Percentiles rank a stretch among this genome's conserved stretches.
phyloP scores from a whole-genome alignment of 2,329 filamentous ascomycete genomes.

The Colletotrichum lentis region DNA sequence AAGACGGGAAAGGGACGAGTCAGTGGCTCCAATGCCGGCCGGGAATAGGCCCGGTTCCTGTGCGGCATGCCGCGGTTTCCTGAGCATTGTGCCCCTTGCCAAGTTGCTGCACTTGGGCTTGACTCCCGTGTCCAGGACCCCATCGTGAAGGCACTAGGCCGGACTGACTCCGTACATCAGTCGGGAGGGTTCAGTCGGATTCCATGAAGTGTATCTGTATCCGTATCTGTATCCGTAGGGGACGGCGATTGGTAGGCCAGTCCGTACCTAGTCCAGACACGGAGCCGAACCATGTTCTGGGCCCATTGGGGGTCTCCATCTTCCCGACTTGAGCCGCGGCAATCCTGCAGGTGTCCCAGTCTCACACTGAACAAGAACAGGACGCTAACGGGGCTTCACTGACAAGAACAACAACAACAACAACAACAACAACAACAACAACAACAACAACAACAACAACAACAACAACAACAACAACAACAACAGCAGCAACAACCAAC shows the following conservation, averaged over 20 bases:
- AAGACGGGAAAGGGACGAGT: conserved; percentile 29
- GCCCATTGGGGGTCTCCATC: conserved; percentile 22
- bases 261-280: not conserved
- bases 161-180: conserved; percentile 32
- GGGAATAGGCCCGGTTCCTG: conserved; percentile 21
- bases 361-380: conserved; percentile 11
- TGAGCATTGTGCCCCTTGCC: not conserved
- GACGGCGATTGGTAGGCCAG: conserved; percentile 26
- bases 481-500: not conserved
- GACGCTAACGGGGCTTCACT: conserved; percentile 13
- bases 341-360: conserved; percentile 25
- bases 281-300: conserved; percentile 23
- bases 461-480: no score
- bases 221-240: not conserved
- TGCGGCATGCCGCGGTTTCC: conserved; percentile 14
- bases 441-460: no score
- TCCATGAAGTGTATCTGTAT: not conserved
- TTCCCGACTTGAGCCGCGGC: conserved; percentile 26
- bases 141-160: conserved; percentile 19
- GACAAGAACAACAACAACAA: not conserved
- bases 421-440: no score
- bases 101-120: not conserved
- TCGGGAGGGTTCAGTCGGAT: conserved; percentile 29
- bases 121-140: conserved; percentile 19
- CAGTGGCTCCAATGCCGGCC: conserved; percentile 10